Conservation (phyloP, 495 filamentous ascomycete species). For the Podospora pseudoanserina region DNA sequence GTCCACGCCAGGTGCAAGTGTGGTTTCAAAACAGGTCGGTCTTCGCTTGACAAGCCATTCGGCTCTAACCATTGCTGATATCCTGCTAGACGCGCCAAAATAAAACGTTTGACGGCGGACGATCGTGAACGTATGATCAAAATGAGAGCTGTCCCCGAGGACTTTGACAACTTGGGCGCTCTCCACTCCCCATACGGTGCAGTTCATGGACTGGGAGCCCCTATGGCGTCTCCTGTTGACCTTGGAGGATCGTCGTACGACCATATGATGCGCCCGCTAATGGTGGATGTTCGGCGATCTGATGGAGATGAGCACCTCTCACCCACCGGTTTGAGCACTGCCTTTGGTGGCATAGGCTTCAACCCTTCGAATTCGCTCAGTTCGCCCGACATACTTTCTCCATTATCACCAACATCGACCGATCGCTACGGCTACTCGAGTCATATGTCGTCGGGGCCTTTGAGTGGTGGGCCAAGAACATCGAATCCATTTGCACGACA, state of each 20-base stretch:
- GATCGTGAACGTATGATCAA: conserved; percentile 93
- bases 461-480: conserved; percentile 48
- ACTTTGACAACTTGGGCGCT: conserved; percentile 89
- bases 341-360: conserved; percentile 60
- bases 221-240: conserved; percentile 56
- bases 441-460: conserved; percentile 44
- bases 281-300: conserved; percentile 57
- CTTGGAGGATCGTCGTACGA: conserved; percentile 48
- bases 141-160: conserved; percentile 83
- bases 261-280: conserved; percentile 57
- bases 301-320: conserved; percentile 57
- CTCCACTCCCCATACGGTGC: conserved; percentile 71
- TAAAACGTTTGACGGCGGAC: conserved; percentile 89
- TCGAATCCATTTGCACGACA: conserved; percentile 56
- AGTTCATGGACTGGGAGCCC: conserved; percentile 52
- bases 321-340: conserved; percentile 58
- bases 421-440: conserved; percentile 52
- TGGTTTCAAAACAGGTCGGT: conserved; percentile 97
- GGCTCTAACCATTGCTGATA: conserved; percentile 15
- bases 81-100: conserved; percentile 75
- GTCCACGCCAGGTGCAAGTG: conserved; percentile 91
- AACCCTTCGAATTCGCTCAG: conserved; percentile 45
- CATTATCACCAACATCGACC: conserved; percentile 48
- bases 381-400: conserved; percentile 51
- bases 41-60: neutral